Conservation (phyloP, 2,329 filamentous ascomycete species). For the Stagonosporopsis rhizophila region DNA sequence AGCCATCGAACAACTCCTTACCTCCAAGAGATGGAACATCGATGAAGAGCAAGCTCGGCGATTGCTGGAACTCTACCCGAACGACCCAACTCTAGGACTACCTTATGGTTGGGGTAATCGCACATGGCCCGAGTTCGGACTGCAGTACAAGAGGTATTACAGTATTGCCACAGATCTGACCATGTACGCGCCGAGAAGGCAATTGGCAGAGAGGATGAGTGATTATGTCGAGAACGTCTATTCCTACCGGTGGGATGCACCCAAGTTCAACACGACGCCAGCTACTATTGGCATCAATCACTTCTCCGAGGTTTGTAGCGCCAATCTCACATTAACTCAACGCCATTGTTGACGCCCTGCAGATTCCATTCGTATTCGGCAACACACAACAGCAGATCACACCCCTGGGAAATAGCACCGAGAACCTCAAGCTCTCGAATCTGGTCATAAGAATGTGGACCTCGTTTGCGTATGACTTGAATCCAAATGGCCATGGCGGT, state of each 20-base stretch:
- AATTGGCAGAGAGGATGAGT: slow-evolving; percentile 36
- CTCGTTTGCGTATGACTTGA: slow-evolving; percentile 37
- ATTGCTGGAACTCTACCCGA: slow-evolving; percentile 39
- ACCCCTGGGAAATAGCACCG: slow-evolving; percentile 33
- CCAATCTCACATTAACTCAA: accelerated
- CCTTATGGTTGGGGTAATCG: slow-evolving; percentile 49
- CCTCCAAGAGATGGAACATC: slow-evolving; percentile 42
- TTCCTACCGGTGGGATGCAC: slow-evolving; percentile 43
- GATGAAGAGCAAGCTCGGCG: slow-evolving; percentile 28
- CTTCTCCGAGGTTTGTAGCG: slow-evolving; percentile 34
- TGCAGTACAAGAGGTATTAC: slow-evolving; percentile 39
- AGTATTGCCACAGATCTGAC: slow-evolving; percentile 40
- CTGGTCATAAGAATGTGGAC: slow-evolving; percentile 43
- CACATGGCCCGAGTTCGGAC: slow-evolving; percentile 38
- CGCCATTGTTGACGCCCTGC: neutral
- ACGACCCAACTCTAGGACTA: slow-evolving; percentile 54
- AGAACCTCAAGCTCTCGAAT: slow-evolving; percentile 30
- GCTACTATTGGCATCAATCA: slow-evolving; percentile 37
- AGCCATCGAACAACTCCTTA: slow-evolving; percentile 38
- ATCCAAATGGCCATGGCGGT: slow-evolving; percentile 41
- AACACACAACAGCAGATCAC: slow-evolving; percentile 38
- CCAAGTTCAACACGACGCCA: slow-evolving; percentile 41
- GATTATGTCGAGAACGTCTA: slow-evolving; percentile 30
- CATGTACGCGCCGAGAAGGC: slow-evolving; percentile 38
- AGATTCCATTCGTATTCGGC: slow-evolving; percentile 44